Conservation (phyloP, 495 filamentous ascomycete genomes). For the Tuber indicum region DNA sequence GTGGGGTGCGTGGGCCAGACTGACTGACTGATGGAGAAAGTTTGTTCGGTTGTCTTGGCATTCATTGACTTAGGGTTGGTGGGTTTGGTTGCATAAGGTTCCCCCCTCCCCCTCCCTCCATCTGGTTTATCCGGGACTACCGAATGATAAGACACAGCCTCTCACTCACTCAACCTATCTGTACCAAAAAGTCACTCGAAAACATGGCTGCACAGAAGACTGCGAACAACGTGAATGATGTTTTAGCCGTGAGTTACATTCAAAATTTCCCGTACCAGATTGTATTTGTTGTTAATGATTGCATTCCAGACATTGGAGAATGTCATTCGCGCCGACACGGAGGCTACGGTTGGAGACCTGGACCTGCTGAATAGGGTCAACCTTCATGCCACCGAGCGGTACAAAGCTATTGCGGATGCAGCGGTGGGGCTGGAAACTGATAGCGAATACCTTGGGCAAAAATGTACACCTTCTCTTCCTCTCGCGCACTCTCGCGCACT, state of each 20-base stretch:
- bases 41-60: not conserved
- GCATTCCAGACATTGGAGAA: conserved; percentile 34
- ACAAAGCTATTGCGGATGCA: conserved; percentile 40
- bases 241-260: conserved; percentile 29
- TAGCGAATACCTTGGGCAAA: conserved; percentile 36
- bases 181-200: not conserved
- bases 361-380: conserved; percentile 42
- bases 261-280: not conserved
- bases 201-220: conserved; percentile 32
- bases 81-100: not conserved
- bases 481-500: not conserved
- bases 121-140: not conserved
- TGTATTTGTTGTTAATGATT: not conserved
- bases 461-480: conserved; percentile 17
- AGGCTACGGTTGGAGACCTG: conserved; percentile 39
- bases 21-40: not conserved
- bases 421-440: conserved; percentile 37
- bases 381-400: conserved; percentile 37
- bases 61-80: not conserved
- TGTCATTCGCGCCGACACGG: conserved; percentile 39
- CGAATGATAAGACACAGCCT: conserved; percentile 6
- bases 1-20: not conserved
- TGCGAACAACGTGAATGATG: conserved; percentile 35
- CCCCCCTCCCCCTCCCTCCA: not conserved
- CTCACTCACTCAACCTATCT: conserved; percentile 3